These are phyloP conservation scores for Henckelia pumila DNA, from an alignment of 257 asterid genomes.

Conservation along the genomic window DNA sequence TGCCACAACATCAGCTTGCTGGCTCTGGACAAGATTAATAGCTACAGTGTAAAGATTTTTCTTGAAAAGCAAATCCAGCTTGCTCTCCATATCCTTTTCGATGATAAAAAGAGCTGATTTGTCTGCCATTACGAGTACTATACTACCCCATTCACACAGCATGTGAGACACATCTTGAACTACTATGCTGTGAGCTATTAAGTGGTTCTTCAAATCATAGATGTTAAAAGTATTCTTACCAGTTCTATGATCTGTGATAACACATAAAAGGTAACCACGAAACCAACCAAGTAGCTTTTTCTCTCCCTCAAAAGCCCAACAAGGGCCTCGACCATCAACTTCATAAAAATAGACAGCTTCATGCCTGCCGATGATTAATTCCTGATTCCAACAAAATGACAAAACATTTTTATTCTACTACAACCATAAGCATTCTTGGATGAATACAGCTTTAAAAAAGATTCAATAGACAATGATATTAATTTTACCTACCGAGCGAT, in stretches of 20 bases:
- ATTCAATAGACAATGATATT: background rate
- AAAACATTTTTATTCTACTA: slow-evolving; percentile 7
- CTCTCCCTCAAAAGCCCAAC: slow-evolving; percentile 99
- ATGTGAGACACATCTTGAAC: slow-evolving; percentile 82
- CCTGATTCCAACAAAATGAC: slow-evolving; percentile 45
- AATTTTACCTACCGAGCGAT: slow-evolving; percentile 56
- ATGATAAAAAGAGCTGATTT: slow-evolving; percentile 74
- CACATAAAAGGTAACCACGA: slow-evolving; percentile 91
- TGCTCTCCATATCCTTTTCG: slow-evolving; percentile 99
- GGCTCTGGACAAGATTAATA: slow-evolving; percentile 89
- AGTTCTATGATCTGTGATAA: slow-evolving; percentile 76
- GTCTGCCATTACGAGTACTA: slow-evolving; percentile 77
- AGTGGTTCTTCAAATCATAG: slow-evolving; percentile 85
- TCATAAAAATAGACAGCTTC: slow-evolving; percentile 96
- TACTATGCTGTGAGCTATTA: slow-evolving; percentile 78
- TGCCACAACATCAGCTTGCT: slow-evolving; percentile 96
- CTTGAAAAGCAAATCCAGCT: slow-evolving; percentile 94
- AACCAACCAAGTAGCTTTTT: slow-evolving; percentile 88
- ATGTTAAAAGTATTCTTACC: slow-evolving; percentile 68
- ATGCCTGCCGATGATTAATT: slow-evolving; percentile 85
- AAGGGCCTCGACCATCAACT: slow-evolving; percentile 98
- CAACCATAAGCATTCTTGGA: slow-evolving; percentile 1
- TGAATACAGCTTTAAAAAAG: background rate
- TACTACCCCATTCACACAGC: slow-evolving; percentile 98
- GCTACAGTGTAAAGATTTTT: slow-evolving; percentile 91